phyloP scores from a whole-genome alignment of 768 basidiomycete genomes.

The Naganishia kalamii region DNA sequence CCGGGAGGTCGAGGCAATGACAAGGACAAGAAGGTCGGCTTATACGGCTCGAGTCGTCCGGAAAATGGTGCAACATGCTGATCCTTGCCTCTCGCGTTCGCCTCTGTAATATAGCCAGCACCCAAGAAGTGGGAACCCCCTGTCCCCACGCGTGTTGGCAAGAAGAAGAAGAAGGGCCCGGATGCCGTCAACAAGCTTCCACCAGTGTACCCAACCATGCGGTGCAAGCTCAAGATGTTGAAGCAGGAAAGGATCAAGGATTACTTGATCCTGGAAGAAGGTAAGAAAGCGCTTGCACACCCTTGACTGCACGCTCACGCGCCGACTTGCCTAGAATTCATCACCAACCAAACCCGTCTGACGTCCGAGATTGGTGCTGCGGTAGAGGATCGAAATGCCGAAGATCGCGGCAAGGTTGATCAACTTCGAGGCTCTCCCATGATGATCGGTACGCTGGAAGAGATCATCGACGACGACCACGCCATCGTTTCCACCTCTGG shows the following conservation, averaged over 20 bases:
- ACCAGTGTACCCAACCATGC: slow-evolving; percentile 84
- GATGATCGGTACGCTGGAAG: slow-evolving; percentile 97
- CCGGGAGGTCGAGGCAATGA: slow-evolving; percentile 25
- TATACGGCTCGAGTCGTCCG: not conserved
- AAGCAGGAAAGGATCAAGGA: slow-evolving; percentile 99
- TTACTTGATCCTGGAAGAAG: slow-evolving; percentile 76
- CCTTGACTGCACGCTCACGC: not conserved
- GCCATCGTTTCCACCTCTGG: slow-evolving; percentile 95
- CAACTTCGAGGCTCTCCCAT: slow-evolving; percentile 90
- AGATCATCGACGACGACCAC: slow-evolving; percentile 56
- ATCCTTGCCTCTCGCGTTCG: not conserved
- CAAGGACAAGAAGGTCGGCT: slow-evolving; percentile 41
- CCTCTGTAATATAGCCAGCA: slow-evolving; percentile 37
- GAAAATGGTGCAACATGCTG: not conserved
- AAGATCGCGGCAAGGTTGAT: slow-evolving; percentile 87
- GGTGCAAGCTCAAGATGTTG: slow-evolving; percentile 87
- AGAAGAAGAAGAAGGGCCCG: slow-evolving; percentile 80
- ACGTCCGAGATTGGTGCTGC: slow-evolving; percentile 49
- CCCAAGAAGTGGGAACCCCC: slow-evolving; percentile 99
- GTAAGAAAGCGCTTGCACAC: slow-evolving; percentile 23
- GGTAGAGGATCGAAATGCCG: slow-evolving; percentile 85
- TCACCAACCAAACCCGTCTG: slow-evolving; percentile 42
- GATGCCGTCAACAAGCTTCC: slow-evolving; percentile 85
- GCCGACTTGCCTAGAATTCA: slow-evolving; percentile 28
- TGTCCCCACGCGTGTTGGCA: slow-evolving; percentile 89